A percentile compares a stretch with the other conserved stretches of the same genome.
These are phyloP conservation scores for Vaccinium corymbosum DNA, from an alignment of 148 eudicot species.

Conservation along the genomic window DNA sequence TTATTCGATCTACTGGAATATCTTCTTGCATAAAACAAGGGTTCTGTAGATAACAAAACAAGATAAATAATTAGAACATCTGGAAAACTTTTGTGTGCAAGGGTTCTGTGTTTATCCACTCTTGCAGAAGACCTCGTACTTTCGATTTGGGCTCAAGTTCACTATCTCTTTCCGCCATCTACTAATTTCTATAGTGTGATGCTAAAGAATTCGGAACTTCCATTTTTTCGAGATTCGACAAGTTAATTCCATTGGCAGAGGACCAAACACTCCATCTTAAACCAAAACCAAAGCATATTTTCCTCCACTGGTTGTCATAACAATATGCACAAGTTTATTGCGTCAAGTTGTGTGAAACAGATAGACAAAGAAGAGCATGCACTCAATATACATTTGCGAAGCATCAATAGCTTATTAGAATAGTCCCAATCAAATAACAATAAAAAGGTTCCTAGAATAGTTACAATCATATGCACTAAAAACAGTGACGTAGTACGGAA, in stretches of 20 bases:
- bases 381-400: not conserved
- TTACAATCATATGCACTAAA: not conserved
- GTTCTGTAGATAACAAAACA: not conserved
- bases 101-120: not conserved
- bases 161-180: not conserved
- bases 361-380: not conserved
- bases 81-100: not conserved
- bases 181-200: not conserved
- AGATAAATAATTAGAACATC: not conserved
- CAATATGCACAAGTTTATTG: not conserved
- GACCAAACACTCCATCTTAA: not conserved
- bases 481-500: not conserved
- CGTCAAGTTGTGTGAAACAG: not conserved
- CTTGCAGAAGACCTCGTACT: slow-evolving; percentile 1
- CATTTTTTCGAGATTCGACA: not conserved
- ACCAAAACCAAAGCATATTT: not conserved
- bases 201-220: slow-evolving; percentile 2
- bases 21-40: not conserved
- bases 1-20: not conserved
- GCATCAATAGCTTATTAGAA: not conserved
- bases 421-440: not conserved
- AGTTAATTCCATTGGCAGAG: slow-evolving; percentile 1
- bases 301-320: not conserved
- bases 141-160: not conserved
- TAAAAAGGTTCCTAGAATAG: not conserved